Percentiles rank a stretch among this genome's conserved stretches.
These are phyloP conservation scores for Saksenaea oblongispora DNA, from an alignment of 371 early-diverging fungal genomes.

Conservation along the genomic window DNA sequence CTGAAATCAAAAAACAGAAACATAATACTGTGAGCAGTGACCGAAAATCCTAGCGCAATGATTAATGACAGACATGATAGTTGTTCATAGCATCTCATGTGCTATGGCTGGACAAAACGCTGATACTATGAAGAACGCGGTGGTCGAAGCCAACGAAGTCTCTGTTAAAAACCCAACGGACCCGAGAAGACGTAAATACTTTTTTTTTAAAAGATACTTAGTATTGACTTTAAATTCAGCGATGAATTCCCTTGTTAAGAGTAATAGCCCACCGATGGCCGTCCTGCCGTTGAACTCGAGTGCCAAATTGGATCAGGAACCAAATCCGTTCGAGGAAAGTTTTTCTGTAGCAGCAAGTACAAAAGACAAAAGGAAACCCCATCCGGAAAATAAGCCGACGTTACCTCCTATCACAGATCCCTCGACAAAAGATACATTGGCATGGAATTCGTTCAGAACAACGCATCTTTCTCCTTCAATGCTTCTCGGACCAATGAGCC, in stretches of 20 bases:
- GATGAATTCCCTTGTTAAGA: neutral
- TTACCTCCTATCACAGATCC: constrained; percentile 47
- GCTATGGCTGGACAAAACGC: constrained; percentile 3
- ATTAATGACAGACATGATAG: neutral
- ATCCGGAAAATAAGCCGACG: constrained; percentile 28
- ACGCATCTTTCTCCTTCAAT: constrained; percentile 78
- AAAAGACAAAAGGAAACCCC: neutral
- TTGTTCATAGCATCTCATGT: neutral
- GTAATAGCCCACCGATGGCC: constrained; percentile 40
- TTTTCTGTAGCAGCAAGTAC: constrained; percentile 56
- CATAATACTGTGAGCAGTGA: neutral
- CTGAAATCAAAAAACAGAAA: neutral
- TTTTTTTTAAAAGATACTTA: neutral
- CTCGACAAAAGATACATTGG: constrained; percentile 50
- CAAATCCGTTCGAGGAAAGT: constrained; percentile 89
- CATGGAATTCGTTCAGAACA: constrained; percentile 67
- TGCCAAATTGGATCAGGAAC: constrained; percentile 76
- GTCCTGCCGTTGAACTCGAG: constrained; percentile 38
- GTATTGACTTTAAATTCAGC: neutral
- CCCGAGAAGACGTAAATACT: neutral
- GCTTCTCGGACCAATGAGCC: constrained; percentile 67
- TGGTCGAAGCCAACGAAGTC: neutral
- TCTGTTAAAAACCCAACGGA: constrained; percentile 5
- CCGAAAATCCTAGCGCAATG: neutral
- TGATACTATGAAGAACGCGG: neutral